phyloP scores from a whole-genome alignment of 116 monocot genomes.

The Papilionanthe hybrid region DNA sequence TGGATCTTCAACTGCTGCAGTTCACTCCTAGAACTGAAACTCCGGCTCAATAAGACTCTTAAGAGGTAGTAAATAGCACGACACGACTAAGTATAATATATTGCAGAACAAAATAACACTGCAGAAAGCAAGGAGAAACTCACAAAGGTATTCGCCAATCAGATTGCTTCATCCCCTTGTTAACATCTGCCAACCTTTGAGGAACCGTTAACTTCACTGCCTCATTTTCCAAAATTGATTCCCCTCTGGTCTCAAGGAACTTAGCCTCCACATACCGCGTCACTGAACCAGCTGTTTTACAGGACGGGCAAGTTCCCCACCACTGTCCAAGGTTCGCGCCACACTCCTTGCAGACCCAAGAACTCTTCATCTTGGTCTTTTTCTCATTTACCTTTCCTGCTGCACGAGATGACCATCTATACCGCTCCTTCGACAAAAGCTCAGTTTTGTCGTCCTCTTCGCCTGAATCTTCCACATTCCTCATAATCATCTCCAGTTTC shows the following conservation, averaged over 20 bases:
- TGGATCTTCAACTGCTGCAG: neutral
- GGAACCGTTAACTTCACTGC: constrained; percentile 47
- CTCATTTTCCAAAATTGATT: constrained; percentile 27
- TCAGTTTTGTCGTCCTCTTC: constrained; percentile 1
- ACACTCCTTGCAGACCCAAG: constrained; percentile 68
- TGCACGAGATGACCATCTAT: constrained; percentile 1
- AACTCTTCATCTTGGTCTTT: constrained; percentile 27
- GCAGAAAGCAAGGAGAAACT: constrained; percentile 15
- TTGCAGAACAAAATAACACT: neutral
- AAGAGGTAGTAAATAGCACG: neutral
- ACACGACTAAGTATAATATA: neutral
- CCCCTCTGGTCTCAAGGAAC: constrained; percentile 23
- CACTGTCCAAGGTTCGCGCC: constrained; percentile 70
- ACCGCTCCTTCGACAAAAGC: neutral
- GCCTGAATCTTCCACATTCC: neutral
- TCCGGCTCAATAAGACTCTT: neutral
- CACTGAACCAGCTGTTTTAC: constrained; percentile 37
- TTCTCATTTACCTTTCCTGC: constrained; percentile 7
- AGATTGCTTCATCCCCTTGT: constrained; percentile 44
- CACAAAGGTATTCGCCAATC: constrained; percentile 86
- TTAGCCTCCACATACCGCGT: constrained; percentile 34
- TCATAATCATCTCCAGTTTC: neutral
- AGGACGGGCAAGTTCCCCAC: constrained; percentile 75
- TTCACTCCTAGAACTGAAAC: neutral
- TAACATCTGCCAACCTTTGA: constrained; percentile 58